Evolutionary conservation across 176 grass and related monocot species (phyloP), one percentile per base, ranked within the genome.

Genomic region (Thinopyrum elongatum): DNA sequence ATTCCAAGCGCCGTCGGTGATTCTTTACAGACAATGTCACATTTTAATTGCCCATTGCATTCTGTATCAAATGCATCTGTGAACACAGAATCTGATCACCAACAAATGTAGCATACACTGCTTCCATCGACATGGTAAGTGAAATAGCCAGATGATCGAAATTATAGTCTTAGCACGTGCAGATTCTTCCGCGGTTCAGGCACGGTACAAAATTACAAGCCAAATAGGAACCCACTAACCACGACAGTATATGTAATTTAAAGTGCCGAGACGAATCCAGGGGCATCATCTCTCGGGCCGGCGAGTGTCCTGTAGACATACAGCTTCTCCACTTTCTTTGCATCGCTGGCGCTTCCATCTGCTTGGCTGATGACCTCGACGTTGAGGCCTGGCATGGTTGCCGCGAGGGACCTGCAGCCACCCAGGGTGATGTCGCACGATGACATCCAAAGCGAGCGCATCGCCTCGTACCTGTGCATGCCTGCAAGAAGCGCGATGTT

Each of bases 101-200:
- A 25, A n/a, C 10, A 67, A 29, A 69, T 10, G 38, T 10, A 39
- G 36, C 31, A 9, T 65, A 62, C n/a, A 12, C 11, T 47, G 77
- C 16, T 87, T 79, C 34, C 74, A 69, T 31, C 19, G 5, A 77
- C 84, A 87, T 70, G 25, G 80, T 14, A 83, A 81, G 68, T 83
- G 57, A 77, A 83, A 58, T 90, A 97, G 92, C 95, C 73, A 92
- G 95, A 81, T 97, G 95, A 83, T 91, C 95, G 91, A 97, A 97
- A 90, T 94, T 97, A 76, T 97, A 97, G 74, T 93, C 92, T 74
- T 94, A 60, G 86, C 95, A 82, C 16, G 92, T 51, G 87, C 82
- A 27, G 95, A 93, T 83, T 98, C 89, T 81, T 95, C 90, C 67
- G 85, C 85, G 51, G 92, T 97, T 63, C 93, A 76, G 12, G 89